These are phyloP conservation scores for Musa balbisiana DNA, from an alignment of 202 grass and related monocot genomes.

Conservation along the genomic window DNA sequence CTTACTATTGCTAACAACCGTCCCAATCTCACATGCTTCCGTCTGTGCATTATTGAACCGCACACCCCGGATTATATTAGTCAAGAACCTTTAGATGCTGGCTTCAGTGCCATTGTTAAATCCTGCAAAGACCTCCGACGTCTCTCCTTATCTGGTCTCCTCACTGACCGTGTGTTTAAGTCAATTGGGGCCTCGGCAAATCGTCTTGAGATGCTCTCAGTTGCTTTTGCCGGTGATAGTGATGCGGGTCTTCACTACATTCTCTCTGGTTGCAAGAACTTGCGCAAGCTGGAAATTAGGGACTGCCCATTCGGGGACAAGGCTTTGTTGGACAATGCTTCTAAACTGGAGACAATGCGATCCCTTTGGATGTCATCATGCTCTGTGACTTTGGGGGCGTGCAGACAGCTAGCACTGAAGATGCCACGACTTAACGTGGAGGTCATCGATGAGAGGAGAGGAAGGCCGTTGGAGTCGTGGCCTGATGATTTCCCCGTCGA, in stretches of 20 bases:
- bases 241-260: conserved; percentile 58
- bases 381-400: conserved; percentile 54
- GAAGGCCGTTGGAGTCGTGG: conserved; percentile 29
- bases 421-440: conserved; percentile 66
- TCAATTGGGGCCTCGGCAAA: conserved; percentile 60
- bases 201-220: conserved; percentile 61
- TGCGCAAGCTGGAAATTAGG: conserved; percentile 69
- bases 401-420: conserved; percentile 52
- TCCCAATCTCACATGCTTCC: conserved; percentile 61
- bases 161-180: conserved; percentile 61
- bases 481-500: conserved; percentile 41
- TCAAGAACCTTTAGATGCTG: conserved; percentile 44
- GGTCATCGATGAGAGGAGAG: conserved; percentile 44
- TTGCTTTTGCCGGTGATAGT: conserved; percentile 54
- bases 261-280: conserved; percentile 67
- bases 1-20: conserved; percentile 62
- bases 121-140: conserved; percentile 63
- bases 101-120: conserved; percentile 68
- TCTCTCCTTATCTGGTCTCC: conserved; percentile 58
- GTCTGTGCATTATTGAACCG: conserved; percentile 58
- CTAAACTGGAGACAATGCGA: conserved; percentile 91
- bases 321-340: conserved; percentile 62
- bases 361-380: conserved; percentile 92
- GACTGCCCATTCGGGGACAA: conserved; percentile 69
- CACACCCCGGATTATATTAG: conserved; percentile 52